Evolutionary conservation across 768 basidiomycete species (phyloP).

Genomic region (Russula earlei): DNA sequence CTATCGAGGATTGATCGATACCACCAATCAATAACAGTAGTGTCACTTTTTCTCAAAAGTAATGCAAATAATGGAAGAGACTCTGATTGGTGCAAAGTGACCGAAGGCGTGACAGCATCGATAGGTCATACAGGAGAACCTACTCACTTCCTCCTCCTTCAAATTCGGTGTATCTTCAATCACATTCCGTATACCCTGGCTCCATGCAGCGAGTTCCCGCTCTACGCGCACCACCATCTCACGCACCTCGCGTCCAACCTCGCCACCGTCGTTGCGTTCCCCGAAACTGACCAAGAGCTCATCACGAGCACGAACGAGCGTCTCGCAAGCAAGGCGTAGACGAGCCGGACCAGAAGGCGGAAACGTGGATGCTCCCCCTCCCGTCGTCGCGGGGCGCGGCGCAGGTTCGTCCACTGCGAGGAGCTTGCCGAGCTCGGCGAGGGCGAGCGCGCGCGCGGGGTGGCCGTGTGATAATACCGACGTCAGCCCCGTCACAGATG

Average conservation of each 20-base stretch:
- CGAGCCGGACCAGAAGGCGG: slow-evolving; percentile 61
- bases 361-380: slow-evolving; percentile 29
- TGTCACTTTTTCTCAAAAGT: too few species aligned
- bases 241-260: slow-evolving; percentile 55
- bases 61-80: too few species aligned
- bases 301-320: slow-evolving; percentile 47
- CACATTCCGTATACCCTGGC: slow-evolving; percentile 47
- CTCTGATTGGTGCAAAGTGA: too few species aligned
- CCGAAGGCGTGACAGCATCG: too few species aligned
- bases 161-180: slow-evolving; percentile 33
- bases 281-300: slow-evolving; percentile 72
- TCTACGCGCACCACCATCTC: slow-evolving; percentile 52
- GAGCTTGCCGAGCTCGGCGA: slow-evolving; percentile 75
- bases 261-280: slow-evolving; percentile 53
- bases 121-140: too few species aligned
- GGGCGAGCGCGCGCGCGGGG: slow-evolving; percentile 64
- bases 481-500: slow-evolving; percentile 43
- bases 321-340: slow-evolving; percentile 54
- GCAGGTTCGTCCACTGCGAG: slow-evolving; percentile 68
- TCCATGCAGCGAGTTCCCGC: slow-evolving; percentile 68
- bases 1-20: too few species aligned
- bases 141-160: slow-evolving; percentile 5
- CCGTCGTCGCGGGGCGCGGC: slow-evolving; percentile 24
- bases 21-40: too few species aligned
- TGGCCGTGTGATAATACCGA: slow-evolving; percentile 54